Conservation (phyloP, 176 grass and related monocot genomes). For the Lolium rigidum region DNA sequence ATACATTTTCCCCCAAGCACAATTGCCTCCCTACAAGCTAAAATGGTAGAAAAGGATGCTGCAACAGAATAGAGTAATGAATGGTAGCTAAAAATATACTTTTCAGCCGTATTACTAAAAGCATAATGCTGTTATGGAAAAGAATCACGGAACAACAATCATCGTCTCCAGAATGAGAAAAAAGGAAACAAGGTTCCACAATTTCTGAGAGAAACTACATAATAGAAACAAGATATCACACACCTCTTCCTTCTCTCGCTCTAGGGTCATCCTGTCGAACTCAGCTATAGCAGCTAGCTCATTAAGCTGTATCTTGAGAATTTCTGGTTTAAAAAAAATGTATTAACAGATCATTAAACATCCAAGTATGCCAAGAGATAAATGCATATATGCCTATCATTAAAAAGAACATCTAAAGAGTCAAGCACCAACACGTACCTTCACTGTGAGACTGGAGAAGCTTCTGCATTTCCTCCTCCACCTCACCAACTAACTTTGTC, state of each 20-base stretch:
- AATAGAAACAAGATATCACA: constrained; percentile 31
- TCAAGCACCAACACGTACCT: constrained; percentile 39
- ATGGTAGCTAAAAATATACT: too few relatives aligned
- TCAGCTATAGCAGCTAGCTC: constrained; percentile 45
- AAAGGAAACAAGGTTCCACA: not conserved
- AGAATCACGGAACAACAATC: not conserved
- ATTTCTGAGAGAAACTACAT: not conserved
- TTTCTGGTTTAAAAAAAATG: constrained; percentile 54
- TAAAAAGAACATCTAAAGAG: not conserved
- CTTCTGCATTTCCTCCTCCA: constrained; percentile 57
- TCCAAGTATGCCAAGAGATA: not conserved
- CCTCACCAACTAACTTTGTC: constrained; percentile 52
- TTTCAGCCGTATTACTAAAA: not conserved
- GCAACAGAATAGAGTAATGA: not conserved
- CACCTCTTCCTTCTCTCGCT: constrained; percentile 57
- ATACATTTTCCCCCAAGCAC: not conserved
- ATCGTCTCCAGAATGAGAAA: not conserved
- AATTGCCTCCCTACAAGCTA: not conserved
- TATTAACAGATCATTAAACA: not conserved
- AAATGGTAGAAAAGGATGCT: not conserved
- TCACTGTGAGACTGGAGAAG: constrained; percentile 59
- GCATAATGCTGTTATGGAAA: not conserved
- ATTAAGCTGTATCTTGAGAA: constrained; percentile 67
- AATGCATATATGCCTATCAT: not conserved
- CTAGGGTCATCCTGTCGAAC: constrained; percentile 42